phyloP scores from a whole-genome alignment of 2,329 filamentous ascomycete species.

The Delphinella strobiligena region DNA sequence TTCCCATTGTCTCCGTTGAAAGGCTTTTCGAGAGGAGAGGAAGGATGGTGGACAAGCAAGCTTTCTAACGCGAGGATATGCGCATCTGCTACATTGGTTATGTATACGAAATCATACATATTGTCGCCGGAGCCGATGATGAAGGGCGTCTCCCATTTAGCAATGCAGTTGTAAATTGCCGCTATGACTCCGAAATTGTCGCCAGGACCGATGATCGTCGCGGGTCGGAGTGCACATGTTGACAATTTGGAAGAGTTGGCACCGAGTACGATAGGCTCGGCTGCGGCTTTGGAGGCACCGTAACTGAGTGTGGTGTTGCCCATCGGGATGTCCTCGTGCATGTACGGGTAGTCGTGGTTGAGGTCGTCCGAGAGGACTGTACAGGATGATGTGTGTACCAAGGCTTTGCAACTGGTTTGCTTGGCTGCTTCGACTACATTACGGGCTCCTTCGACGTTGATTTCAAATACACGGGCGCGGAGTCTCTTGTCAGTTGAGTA shows the following conservation, averaged over 20 bases:
- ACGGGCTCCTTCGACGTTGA: conserved; percentile 80
- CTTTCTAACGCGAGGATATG: conserved; percentile 71
- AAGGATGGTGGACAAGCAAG: conserved; percentile 40
- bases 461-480: conserved; percentile 55
- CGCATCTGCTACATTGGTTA: conserved; percentile 59
- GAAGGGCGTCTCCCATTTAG: conserved; percentile 56
- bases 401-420: conserved; percentile 54
- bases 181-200: conserved; percentile 61
- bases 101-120: conserved; percentile 60
- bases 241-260: conserved; percentile 53
- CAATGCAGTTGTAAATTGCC: conserved; percentile 60
- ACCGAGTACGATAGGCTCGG: conserved; percentile 67
- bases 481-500: conserved; percentile 27
- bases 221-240: conserved; percentile 75
- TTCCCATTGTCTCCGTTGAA: not conserved
- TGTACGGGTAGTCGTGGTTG: conserved; percentile 64
- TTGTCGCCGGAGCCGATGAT: conserved; percentile 69
- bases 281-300: conserved; percentile 78
- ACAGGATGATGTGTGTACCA: conserved; percentile 85
- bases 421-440: conserved; percentile 64
- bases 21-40: not conserved
- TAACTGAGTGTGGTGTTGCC: conserved; percentile 67
- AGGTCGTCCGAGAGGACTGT: conserved; percentile 75
- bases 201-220: conserved; percentile 83
- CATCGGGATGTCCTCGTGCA: conserved; percentile 70